A percentile compares a stretch with the other conserved stretches of the same genome.
Conservation (phyloP, 2,329 filamentous ascomycete species). For the Cladorrhinum sp. region DNA sequence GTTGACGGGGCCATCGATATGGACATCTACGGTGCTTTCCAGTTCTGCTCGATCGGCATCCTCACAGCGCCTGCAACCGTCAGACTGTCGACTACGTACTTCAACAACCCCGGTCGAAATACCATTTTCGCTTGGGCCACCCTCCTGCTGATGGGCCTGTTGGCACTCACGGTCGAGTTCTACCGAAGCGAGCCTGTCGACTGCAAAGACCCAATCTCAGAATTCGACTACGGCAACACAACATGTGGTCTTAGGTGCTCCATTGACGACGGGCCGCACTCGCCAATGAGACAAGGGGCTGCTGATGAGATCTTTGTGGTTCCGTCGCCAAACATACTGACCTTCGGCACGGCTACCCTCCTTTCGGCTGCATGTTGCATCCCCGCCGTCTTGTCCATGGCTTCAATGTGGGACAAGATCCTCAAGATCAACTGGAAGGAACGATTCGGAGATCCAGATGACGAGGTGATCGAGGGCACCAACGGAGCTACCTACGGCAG, state of each 20-base stretch:
- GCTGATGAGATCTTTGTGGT: conserved; percentile 62
- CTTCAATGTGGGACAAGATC: conserved; percentile 63
- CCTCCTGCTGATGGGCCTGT: conserved; percentile 56
- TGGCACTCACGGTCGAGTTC: conserved; percentile 63
- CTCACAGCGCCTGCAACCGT: conserved; percentile 62
- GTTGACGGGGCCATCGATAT: conserved; percentile 64
- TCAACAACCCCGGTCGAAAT: conserved; percentile 60
- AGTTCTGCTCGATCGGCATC: conserved; percentile 64
- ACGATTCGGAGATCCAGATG: conserved; percentile 36
- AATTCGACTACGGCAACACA: conserved; percentile 44
- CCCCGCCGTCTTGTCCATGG: conserved; percentile 58
- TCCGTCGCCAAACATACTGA: conserved; percentile 52
- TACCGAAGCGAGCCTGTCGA: conserved; percentile 47
- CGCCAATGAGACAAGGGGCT: conserved; percentile 52
- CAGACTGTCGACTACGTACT: conserved; percentile 60
- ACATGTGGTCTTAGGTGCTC: conserved; percentile 50
- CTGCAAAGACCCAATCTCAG: conserved; percentile 40
- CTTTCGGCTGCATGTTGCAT: conserved; percentile 63
- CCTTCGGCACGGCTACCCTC: conserved; percentile 58
- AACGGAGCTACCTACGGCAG: conserved; percentile 51
- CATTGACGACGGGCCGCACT: conserved; percentile 45
- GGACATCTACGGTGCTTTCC: conserved; percentile 67
- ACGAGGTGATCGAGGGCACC: conserved; percentile 49
- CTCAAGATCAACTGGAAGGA: conserved; percentile 59
- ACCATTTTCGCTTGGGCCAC: conserved; percentile 65